Evolutionary conservation across 129 eudicot species (phyloP).

Genomic region (Arctium lappa): DNA sequence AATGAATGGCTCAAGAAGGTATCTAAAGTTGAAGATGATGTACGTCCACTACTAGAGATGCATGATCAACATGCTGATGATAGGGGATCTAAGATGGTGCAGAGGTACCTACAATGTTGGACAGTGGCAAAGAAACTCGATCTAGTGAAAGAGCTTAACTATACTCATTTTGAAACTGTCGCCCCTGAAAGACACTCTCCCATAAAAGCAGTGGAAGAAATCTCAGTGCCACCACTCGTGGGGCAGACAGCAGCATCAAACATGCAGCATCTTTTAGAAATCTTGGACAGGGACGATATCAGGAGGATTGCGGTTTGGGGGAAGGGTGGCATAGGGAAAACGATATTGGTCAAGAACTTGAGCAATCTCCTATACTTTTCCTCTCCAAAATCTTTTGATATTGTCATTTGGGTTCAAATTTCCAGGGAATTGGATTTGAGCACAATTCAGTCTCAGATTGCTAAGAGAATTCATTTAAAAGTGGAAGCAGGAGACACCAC

Average conservation of each 20-base stretch:
- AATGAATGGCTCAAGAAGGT: conserved; percentile 23
- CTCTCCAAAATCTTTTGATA: conserved; percentile 1
- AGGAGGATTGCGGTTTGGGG: conserved; percentile 27
- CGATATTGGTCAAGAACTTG: conserved; percentile 29
- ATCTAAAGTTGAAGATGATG: conserved; percentile 13
- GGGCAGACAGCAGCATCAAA: conserved; percentile 17
- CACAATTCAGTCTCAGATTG: conserved; percentile 29
- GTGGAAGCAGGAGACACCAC: conserved; percentile 20
- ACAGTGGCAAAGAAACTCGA: conserved; percentile 19
- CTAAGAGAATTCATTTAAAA: conserved; percentile 26
- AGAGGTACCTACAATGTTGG: not conserved
- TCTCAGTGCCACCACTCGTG: conserved; percentile 14
- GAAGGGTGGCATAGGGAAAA: conserved; percentile 43
- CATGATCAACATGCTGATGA: not conserved
- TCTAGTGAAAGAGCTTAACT: conserved; percentile 7
- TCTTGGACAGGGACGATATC: conserved; percentile 1
- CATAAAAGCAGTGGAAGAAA: conserved; percentile 18
- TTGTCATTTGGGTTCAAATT: conserved; percentile 36
- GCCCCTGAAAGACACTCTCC: conserved; percentile 13
- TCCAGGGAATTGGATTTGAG: conserved; percentile 9
- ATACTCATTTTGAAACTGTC: not conserved
- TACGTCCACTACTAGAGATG: conserved; percentile 10
- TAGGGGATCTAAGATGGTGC: conserved; percentile 5
- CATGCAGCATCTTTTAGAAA: conserved; percentile 9
- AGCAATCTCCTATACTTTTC: conserved; percentile 10